Percentiles rank a stretch among this genome's conserved stretches.
Conservation (phyloP, 139 green algal species). For the Nannochloris sp. region DNA sequence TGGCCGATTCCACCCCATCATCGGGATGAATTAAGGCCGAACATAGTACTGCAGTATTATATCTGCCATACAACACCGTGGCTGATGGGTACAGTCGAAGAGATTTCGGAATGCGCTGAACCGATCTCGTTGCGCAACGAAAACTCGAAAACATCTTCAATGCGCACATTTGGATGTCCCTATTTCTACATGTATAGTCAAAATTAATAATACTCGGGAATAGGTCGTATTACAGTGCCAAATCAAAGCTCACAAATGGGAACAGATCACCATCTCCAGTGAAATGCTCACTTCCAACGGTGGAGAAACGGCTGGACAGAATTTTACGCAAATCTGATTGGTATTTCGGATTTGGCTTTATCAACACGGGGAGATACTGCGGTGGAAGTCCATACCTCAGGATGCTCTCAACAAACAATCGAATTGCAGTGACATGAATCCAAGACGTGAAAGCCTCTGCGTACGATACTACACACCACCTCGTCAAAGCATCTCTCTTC, state of each 20-base stretch:
- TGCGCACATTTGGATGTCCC: not conserved
- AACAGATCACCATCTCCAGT: constrained; percentile 46
- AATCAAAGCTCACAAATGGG: constrained; percentile 76
- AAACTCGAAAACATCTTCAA: too few species aligned
- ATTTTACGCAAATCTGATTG: constrained; percentile 50
- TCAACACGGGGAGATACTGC: constrained; percentile 60
- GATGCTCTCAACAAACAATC: constrained; percentile 95
- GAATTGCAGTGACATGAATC: constrained; percentile 84
- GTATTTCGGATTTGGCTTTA: constrained; percentile 61
- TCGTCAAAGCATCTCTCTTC: constrained; percentile 57
- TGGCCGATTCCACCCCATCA: constrained; percentile 3
- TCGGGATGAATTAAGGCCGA: not conserved
- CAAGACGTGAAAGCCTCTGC: constrained; percentile 82
- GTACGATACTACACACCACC: constrained; percentile 86
- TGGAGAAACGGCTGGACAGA: constrained; percentile 30
- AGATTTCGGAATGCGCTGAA: not conserved
- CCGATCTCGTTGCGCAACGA: not conserved
- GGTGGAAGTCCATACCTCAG: constrained; percentile 95
- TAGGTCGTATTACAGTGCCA: constrained; percentile 54
- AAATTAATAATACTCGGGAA: constrained; percentile 11
- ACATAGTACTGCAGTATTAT: too few species aligned
- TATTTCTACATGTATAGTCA: too few species aligned
- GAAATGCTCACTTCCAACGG: constrained; percentile 27
- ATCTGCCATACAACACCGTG: too few species aligned
- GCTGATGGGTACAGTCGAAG: not conserved